These are phyloP conservation scores for Coelastrella sp. DNA, from an alignment of 139 green algal species.

Conservation along the genomic window DNA sequence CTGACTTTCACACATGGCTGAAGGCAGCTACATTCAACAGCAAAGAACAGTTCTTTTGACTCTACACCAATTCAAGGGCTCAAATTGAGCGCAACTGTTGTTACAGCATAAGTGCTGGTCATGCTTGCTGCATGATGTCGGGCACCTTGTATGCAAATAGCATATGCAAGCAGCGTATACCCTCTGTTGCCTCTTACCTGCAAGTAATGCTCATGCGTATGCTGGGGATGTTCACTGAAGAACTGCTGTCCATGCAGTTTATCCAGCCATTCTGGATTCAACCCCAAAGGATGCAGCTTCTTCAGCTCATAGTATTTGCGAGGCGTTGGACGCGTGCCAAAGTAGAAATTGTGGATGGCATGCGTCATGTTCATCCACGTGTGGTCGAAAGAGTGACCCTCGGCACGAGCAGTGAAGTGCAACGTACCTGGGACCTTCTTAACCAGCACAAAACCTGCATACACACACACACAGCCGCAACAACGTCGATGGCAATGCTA, in stretches of 20 bases:
- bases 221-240: slow-evolving; percentile 65
- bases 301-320: slow-evolving; percentile 62
- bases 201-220: slow-evolving; percentile 93
- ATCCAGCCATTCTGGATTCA: slow-evolving; percentile 89
- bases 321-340: slow-evolving; percentile 80
- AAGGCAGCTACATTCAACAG: neutral
- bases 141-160: no score
- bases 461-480: neutral
- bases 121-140: no score
- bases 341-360: slow-evolving; percentile 71
- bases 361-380: slow-evolving; percentile 59
- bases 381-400: slow-evolving; percentile 91
- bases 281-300: slow-evolving; percentile 82
- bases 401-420: slow-evolving; percentile 84
- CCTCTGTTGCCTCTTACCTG: slow-evolving; percentile 52
- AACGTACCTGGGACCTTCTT: slow-evolving; percentile 97
- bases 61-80: no score
- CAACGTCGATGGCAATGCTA: no score
- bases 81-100: no score
- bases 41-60: neutral
- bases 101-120: no score
- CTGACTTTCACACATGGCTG: no score
- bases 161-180: neutral
- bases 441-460: slow-evolving; percentile 94
- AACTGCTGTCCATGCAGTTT: slow-evolving; percentile 84